These are phyloP conservation scores for Globisporangium carolinianum DNA, from an alignment of 352 stramenopile genomes.

Conservation along the genomic window DNA sequence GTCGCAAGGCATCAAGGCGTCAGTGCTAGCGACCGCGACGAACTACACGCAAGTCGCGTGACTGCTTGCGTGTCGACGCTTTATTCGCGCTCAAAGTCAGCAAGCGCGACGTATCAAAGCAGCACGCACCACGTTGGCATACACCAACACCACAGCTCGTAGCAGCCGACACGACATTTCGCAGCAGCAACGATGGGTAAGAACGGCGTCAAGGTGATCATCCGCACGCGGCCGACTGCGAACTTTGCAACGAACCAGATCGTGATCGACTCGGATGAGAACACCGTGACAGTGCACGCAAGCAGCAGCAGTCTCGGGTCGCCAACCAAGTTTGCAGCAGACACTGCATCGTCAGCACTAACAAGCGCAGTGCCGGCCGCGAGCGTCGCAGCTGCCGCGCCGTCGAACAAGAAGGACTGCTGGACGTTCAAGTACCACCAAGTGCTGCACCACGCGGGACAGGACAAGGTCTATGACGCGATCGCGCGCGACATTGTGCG, in stretches of 20 bases:
- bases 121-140: too few relatives aligned
- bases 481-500: conserved; percentile 87
- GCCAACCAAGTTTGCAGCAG: conserved; percentile 20
- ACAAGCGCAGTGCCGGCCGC: conserved; percentile 4
- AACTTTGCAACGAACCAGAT: conserved; percentile 72
- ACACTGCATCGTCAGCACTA: background rate
- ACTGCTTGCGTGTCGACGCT: too few relatives aligned
- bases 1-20: too few relatives aligned
- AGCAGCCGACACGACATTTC: too few relatives aligned
- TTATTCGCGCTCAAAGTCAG: too few relatives aligned
- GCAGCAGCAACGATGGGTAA: conserved; percentile 23
- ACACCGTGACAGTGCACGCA: conserved; percentile 52
- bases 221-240: conserved; percentile 70
- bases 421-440: conserved; percentile 91
- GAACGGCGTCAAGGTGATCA: conserved; percentile 82
- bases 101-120: too few relatives aligned
- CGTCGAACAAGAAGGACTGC: conserved; percentile 74
- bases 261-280: conserved; percentile 75
- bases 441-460: conserved; percentile 87
- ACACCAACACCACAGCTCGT: background rate
- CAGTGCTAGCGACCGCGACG: too few relatives aligned
- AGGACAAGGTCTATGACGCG: conserved; percentile 88
- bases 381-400: conserved; percentile 15
- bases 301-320: conserved; percentile 10
- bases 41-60: too few relatives aligned